Evolutionary conservation across 2,329 filamentous ascomycete genomes (phyloP).

Genomic region (Furcasterigmium sp.): DNA sequence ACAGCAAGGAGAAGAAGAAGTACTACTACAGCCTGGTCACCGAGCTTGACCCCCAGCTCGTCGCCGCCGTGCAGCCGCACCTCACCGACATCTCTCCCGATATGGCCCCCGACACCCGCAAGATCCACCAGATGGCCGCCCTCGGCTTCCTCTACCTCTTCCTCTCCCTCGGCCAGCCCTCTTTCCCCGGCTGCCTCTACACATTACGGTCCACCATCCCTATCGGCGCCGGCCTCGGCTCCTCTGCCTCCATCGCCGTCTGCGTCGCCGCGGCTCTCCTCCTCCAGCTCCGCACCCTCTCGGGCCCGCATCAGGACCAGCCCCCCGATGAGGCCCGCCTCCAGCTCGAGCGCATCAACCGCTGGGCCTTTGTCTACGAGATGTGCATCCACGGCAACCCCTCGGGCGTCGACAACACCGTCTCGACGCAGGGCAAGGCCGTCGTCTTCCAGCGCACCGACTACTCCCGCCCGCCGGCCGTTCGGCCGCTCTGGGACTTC

Average conservation of each 20-base stretch:
- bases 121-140: conserved; percentile 78
- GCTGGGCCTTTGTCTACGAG: conserved; percentile 95
- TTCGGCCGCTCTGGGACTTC: conserved; percentile 77
- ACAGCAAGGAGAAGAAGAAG: conserved; percentile 80
- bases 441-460: conserved; percentile 83
- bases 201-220: conserved; percentile 91
- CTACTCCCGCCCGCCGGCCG: conserved; percentile 69
- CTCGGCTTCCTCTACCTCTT: conserved; percentile 90
- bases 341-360: conserved; percentile 92
- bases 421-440: conserved; percentile 87
- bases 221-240: conserved; percentile 84
- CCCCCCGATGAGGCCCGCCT: conserved; percentile 79
- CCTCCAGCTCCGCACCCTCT: conserved; percentile 80
- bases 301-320: conserved; percentile 89
- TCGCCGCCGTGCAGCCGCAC: conserved; percentile 76
- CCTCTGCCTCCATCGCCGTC: conserved; percentile 89
- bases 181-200: conserved; percentile 78
- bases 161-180: conserved; percentile 74
- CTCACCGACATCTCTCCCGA: conserved; percentile 64
- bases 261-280: conserved; percentile 82
- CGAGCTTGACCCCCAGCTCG: conserved; percentile 73
- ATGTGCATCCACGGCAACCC: conserved; percentile 98
- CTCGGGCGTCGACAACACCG: conserved; percentile 95
- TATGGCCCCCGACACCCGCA: conserved; percentile 66
- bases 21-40: conserved; percentile 90